Conservation (phyloP, 164 flowering plant genomes). For the Chimonanthus praecox region DNA sequence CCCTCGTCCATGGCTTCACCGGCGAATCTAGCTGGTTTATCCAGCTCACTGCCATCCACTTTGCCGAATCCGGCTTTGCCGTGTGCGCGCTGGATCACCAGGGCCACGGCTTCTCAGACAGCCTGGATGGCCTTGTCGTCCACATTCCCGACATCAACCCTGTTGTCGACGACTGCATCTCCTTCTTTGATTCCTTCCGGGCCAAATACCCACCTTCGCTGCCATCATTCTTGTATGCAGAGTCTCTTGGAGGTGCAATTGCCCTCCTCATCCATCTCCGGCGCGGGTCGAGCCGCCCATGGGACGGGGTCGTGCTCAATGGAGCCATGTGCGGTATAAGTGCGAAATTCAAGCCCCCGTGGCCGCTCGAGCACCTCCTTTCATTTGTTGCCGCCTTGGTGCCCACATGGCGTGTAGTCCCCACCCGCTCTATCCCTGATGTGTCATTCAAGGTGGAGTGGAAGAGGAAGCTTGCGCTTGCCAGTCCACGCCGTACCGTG, state of each 20-base stretch:
- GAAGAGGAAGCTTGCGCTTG: constrained; percentile 64
- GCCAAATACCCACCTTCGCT: constrained; percentile 32
- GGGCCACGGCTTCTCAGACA: constrained; percentile 95
- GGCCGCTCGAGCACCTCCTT: constrained; percentile 92
- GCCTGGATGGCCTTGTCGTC: constrained; percentile 31
- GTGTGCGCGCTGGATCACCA: constrained; percentile 86
- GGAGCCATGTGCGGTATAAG: constrained; percentile 98
- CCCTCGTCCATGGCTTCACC: constrained; percentile 86
- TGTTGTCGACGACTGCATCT: constrained; percentile 76
- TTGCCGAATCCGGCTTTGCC: constrained; percentile 71
- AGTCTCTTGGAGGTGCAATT: constrained; percentile 95
- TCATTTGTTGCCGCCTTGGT: constrained; percentile 43
- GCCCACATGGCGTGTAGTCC: constrained; percentile 86
- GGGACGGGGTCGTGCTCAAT: constrained; percentile 72
- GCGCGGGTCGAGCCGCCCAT: constrained; percentile 24
- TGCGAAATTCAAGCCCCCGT: constrained; percentile 85
- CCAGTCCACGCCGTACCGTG: constrained; percentile 54
- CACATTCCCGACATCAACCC: constrained; percentile 86
- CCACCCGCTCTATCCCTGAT: constrained; percentile 62
- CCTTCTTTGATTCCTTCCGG: constrained; percentile 64
- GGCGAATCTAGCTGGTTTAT: constrained; percentile 83
- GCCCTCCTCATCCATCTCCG: constrained; percentile 69
- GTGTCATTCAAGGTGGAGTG: constrained; percentile 88
- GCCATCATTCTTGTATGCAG: constrained; percentile 79
- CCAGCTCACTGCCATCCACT: constrained; percentile 66